Conservation (phyloP, 1,139 yeast species). For the Taphrina flavorubra region DNA sequence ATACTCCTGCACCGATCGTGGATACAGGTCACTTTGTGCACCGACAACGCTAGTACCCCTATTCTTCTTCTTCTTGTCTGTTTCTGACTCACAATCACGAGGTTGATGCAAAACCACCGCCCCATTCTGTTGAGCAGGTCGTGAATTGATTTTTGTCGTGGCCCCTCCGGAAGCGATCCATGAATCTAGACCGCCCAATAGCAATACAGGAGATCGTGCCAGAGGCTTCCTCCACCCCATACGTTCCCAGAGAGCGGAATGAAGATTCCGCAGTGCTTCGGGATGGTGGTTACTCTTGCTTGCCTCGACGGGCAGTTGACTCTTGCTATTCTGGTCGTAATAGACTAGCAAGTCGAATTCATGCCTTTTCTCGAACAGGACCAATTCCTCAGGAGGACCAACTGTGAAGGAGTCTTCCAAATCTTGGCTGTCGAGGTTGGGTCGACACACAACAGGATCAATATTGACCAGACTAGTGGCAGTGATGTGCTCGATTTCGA, state of each 20-base stretch:
- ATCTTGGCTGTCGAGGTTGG: constrained; percentile 62
- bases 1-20: constrained; percentile 38
- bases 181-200: constrained; percentile 61
- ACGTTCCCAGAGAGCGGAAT: constrained; percentile 52
- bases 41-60: constrained; percentile 32
- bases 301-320: constrained; percentile 38
- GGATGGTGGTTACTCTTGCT: constrained; percentile 39
- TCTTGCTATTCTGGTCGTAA: constrained; percentile 56
- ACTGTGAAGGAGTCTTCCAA: constrained; percentile 64
- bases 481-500: constrained; percentile 65
- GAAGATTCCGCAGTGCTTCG: constrained; percentile 51
- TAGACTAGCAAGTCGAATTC: constrained; percentile 66
- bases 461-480: constrained; percentile 66
- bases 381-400: constrained; percentile 62
- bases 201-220: constrained; percentile 60
- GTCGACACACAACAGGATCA: constrained; percentile 66
- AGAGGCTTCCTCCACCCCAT: constrained; percentile 58
- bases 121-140: background rate
- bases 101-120: background rate
- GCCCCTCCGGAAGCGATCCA: constrained; percentile 53
- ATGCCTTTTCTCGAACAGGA: constrained; percentile 60
- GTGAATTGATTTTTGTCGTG: background rate
- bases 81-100: background rate
- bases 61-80: constrained; percentile 6
- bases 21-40: constrained; percentile 10